Evolutionary conservation across 108 stramenopile genomes (phyloP).

Genomic region (Bacterosira constricta): DNA sequence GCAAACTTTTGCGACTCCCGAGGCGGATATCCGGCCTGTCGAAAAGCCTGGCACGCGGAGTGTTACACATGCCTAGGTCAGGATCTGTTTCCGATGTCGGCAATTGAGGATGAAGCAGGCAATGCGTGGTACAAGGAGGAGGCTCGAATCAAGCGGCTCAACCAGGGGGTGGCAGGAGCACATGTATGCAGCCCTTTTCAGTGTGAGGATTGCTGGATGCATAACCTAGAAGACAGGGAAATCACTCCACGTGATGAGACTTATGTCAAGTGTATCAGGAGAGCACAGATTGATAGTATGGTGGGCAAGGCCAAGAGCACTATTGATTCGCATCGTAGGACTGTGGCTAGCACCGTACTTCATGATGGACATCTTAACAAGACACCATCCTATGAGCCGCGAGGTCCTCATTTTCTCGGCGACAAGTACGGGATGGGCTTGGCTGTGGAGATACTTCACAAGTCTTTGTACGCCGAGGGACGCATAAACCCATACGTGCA

Average conservation of each 20-base stretch:
- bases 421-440: conserved; percentile 34
- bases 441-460: conserved; percentile 20
- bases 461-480: conserved; percentile 19
- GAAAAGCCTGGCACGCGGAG: neutral
- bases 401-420: conserved; percentile 22
- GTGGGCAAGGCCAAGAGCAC: neutral
- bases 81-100: neutral
- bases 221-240: no score
- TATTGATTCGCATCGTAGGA: neutral
- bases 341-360: neutral
- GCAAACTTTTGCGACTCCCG: conserved; percentile 35
- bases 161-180: neutral
- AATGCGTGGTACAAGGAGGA: neutral
- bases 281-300: conserved; percentile 51
- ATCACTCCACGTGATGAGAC: neutral
- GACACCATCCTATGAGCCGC: neutral
- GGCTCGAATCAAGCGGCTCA: no score
- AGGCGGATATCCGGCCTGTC: neutral
- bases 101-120: neutral
- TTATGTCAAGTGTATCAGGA: conserved; percentile 12
- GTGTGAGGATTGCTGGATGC: no score
- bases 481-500: conserved; percentile 21
- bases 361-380: neutral
- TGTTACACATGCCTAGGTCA: neutral
- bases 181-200: no score